Base-by-base conservation (phyloP, 2,329 filamentous ascomycete species). In the Bipolaris cookei region DNA sequence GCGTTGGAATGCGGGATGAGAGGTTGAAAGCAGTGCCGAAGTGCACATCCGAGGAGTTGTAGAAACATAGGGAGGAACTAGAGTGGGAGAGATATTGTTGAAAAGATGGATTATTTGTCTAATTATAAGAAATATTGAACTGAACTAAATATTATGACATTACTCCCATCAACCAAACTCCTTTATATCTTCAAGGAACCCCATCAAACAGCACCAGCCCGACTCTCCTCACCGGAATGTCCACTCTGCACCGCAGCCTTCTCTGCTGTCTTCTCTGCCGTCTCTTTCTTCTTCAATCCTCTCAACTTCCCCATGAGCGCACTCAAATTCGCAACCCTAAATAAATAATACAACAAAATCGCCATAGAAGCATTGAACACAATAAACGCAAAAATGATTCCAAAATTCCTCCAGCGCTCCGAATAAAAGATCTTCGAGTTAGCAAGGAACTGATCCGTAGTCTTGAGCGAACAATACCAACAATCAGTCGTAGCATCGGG, bases 321-420 rank as follows among this genome's bases (percentile, higher is more conserved):
- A 28, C 54, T 59, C 7, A 68, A 39, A n/a, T 73, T 71, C 34
- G 64, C 63, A 13, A 75, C 72, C 7, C 74, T 58, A 58, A 75
- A 73, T 1, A 69, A 20, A 50, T 66, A 91, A 74, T 91, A 91
- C 1, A 87, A 74, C 10, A 80, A 61, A 2, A 90, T 77, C 0
- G 88, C 86, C 2, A 82, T 77, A 37, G 76, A 74, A 37, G 89
- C 81, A 65, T 91, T 89, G 73, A 90, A 89, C 0, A 77, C 58
- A 37, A 91, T 82, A 64, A 84, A 91, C 0, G 80, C 86, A 84
- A 87, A 91, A 67, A 91, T 78, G 38, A 91, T 80, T 1, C 88
- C 89, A 56, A 86, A 90, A 69, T 91, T 90, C 41, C 59, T 80
- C 88, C 88, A 91, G 2, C 85, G 76, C 25, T 84, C 75, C 0